Evolutionary conservation across 257 asterid species (phyloP), one percentile per base, ranked within the genome.

Genomic region (Solanum chmielewskii): DNA sequence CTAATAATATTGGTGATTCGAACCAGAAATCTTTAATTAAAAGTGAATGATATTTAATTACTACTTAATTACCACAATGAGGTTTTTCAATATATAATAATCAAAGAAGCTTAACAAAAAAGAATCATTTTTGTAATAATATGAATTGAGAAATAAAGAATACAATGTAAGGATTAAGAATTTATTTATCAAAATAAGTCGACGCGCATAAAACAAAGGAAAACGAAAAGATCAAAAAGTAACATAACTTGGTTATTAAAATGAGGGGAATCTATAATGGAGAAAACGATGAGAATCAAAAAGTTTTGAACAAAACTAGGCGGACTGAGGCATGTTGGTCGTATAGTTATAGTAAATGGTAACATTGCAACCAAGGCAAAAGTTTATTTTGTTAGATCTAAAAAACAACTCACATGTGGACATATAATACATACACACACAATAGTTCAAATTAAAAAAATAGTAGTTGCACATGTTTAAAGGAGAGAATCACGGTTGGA

Each of bases 401-500:
- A 86, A 89, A 89, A 86, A 47, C 87, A 84, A 47, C 69, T 80
- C 69, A 80, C 69, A 18, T 80, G 45, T 80, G 69, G 85, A 49
- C 69, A 81, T 62, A 37, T 12, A 64, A 52, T 52, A 18, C 35
- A 66, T 66, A 66, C 35, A 66, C 4, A 33, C 37, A 86, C 77
- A 41, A 77, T 39, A 87, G 87, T 70, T 70, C 74, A 85, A 42
- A 86, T 86, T 37, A 88, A 85, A 5, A 5, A 59, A 8, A 66
- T 60, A n/a, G 37, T 4, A 7, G 81, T 64, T 14, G 89, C 96
- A 93, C 97, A 90, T 92, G 95, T 89, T 91, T 88, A 88, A 21
- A 29, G 90, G 95, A 94, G 95, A 92, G 94, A 94, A 95, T 95
- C 98, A 74, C 94, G 95, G 95, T 45, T 92, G 94, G 85, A 93